phyloP scores from a whole-genome alignment of 2,329 filamentous ascomycete species.

The Ramichloridium luteum region DNA sequence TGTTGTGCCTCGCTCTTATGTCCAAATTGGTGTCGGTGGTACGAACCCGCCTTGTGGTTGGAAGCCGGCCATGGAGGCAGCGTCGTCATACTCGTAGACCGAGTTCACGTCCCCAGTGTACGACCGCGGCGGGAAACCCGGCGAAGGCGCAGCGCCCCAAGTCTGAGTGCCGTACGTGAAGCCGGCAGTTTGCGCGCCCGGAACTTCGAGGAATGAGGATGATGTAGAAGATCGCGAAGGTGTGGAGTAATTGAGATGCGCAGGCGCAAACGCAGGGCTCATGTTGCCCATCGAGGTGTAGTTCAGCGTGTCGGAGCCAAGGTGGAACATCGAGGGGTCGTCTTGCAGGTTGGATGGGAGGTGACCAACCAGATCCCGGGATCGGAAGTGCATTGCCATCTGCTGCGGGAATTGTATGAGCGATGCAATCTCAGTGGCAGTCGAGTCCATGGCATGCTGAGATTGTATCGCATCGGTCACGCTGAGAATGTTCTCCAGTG shows the following conservation, averaged over 20 bases:
- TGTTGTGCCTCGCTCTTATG: too few species aligned
- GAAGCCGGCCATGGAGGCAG: slow-evolving; percentile 17
- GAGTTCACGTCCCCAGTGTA: slow-evolving; percentile 30
- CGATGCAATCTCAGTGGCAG: slow-evolving; percentile 31
- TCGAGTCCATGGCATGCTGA: slow-evolving; percentile 29
- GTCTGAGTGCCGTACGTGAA: slow-evolving; percentile 21
- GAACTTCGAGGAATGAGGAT: slow-evolving; percentile 34
- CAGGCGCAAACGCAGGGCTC: slow-evolving; percentile 39
- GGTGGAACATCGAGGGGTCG: slow-evolving; percentile 7
- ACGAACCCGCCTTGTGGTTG: slow-evolving; percentile 25
- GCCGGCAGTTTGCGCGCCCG: slow-evolving; percentile 18
- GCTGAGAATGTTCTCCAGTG: slow-evolving; percentile 75
- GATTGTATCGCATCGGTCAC: slow-evolving; percentile 56
- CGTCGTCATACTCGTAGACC: slow-evolving; percentile 23
- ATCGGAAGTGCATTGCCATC: slow-evolving; percentile 31
- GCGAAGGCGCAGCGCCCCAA: slow-evolving; percentile 24
- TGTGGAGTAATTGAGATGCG: slow-evolving; percentile 30
- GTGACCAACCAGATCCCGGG: slow-evolving; percentile 1
- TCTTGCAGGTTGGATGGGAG: slow-evolving; percentile 7
- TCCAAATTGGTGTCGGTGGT: slow-evolving; percentile 23
- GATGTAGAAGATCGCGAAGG: slow-evolving; percentile 19
- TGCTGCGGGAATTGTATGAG: slow-evolving; percentile 37
- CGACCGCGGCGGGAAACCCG: slow-evolving; percentile 20
- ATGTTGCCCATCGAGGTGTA: slow-evolving; percentile 30
- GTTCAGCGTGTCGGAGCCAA: slow-evolving; percentile 15